Percentiles rank a stretch among this genome's conserved stretches.
These are phyloP conservation scores for Drechslerella stenobrocha DNA, from an alignment of 2,329 filamentous ascomycete species.

Conservation along the genomic window DNA sequence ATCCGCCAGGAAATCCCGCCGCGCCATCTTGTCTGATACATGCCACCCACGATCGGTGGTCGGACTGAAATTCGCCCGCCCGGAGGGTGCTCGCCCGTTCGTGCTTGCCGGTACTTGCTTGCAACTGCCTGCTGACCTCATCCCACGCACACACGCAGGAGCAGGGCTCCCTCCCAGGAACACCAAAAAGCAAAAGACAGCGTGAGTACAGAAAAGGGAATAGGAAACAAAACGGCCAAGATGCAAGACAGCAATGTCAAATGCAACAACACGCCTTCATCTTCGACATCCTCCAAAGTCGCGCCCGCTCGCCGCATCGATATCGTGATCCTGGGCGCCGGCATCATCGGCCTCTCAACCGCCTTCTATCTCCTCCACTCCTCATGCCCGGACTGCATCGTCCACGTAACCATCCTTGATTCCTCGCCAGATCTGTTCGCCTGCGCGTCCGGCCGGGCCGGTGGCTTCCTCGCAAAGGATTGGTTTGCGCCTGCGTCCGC, in stretches of 20 bases:
- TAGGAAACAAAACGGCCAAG: constrained; percentile 13
- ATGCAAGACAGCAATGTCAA: constrained; percentile 29
- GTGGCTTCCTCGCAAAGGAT: constrained; percentile 72
- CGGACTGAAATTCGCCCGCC: constrained; percentile 38
- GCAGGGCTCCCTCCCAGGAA: too few species aligned
- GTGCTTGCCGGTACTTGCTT: constrained; percentile 16
- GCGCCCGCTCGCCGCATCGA: constrained; percentile 54
- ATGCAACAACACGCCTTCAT: constrained; percentile 6
- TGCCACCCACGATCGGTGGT: constrained; percentile 5
- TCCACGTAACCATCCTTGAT: constrained; percentile 64
- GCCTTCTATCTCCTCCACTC: constrained; percentile 69
- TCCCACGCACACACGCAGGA: background rate
- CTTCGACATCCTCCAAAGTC: constrained; percentile 5
- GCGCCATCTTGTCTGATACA: background rate
- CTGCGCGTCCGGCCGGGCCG: constrained; percentile 73
- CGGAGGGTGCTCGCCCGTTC: constrained; percentile 6
- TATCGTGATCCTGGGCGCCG: constrained; percentile 70
- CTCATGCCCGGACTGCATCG: constrained; percentile 54
- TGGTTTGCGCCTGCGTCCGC: constrained; percentile 68
- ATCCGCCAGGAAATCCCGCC: background rate
- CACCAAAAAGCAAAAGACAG: too few species aligned
- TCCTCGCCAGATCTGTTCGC: constrained; percentile 66
- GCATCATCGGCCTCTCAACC: constrained; percentile 71
- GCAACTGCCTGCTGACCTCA: constrained; percentile 1
- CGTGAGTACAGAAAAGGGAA: constrained; percentile 21